These are phyloP conservation scores for Geoglossum glabrum DNA, from an alignment of 495 filamentous ascomycete genomes.

Conservation along the genomic window DNA sequence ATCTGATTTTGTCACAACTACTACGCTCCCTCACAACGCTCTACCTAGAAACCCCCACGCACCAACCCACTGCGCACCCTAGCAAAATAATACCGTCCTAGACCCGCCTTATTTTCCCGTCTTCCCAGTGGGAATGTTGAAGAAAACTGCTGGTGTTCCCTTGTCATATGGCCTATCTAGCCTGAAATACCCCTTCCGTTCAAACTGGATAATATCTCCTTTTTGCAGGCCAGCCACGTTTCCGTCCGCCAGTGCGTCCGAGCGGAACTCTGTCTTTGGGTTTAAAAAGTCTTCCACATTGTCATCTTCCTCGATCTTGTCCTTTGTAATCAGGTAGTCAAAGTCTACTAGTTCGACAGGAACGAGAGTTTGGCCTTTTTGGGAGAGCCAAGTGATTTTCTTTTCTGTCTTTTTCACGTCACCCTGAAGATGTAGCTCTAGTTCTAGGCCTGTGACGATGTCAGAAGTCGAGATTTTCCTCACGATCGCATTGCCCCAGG, in stretches of 20 bases:
- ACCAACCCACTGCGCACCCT: too few species aligned
- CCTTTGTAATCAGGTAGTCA: conserved; percentile 82
- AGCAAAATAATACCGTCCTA: not conserved
- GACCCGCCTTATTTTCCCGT: conserved; percentile 2
- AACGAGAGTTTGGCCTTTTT: conserved; percentile 51
- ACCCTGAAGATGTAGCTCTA: conserved; percentile 68
- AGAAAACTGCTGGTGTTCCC: conserved; percentile 49
- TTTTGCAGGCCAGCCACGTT: conserved; percentile 56
- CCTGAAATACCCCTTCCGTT: conserved; percentile 79
- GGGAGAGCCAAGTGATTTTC: conserved; percentile 81
- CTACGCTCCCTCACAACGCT: too few species aligned
- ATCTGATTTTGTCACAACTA: too few species aligned
- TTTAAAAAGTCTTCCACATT: conserved; percentile 63
- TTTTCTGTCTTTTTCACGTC: conserved; percentile 89
- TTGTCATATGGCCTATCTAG: conserved; percentile 41
- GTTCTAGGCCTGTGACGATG: conserved; percentile 41
- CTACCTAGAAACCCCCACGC: too few species aligned
- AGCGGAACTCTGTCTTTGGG: conserved; percentile 51
- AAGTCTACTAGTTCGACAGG: conserved; percentile 78
- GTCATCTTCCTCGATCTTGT: conserved; percentile 68
- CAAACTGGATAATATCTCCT: conserved; percentile 83
- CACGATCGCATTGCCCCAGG: conserved; percentile 84
- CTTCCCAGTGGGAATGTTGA: conserved; percentile 63
- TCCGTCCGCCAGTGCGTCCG: conserved; percentile 56
- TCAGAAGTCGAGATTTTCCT: conserved; percentile 34